Evolutionary conservation across 2,329 filamentous ascomycete genomes (phyloP).

Genomic region (Aureobasidium musti): DNA sequence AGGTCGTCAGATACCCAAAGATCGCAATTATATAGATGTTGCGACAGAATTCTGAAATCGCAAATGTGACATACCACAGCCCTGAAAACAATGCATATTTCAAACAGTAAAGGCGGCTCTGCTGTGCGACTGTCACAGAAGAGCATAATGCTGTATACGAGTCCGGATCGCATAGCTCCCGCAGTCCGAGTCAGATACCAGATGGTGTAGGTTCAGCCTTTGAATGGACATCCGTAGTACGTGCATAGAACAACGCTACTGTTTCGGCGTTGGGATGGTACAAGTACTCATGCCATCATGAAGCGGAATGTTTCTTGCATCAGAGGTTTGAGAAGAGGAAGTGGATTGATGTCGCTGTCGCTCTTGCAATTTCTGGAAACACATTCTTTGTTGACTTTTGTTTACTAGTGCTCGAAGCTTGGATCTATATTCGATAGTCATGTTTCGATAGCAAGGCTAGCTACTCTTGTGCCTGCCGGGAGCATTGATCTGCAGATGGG

Average conservation of each 20-base stretch:
- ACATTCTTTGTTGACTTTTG: not conserved
- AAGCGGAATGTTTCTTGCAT: constrained; percentile 1
- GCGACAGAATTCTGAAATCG: not conserved
- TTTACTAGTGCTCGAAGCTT: not conserved
- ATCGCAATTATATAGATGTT: too few species aligned
- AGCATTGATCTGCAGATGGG: constrained; percentile 13
- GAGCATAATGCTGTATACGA: not conserved
- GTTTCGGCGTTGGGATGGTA: constrained; percentile 5
- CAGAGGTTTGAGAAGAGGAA: constrained; percentile 1
- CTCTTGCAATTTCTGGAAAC: not conserved
- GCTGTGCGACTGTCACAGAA: not conserved
- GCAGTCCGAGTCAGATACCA: constrained; percentile 2
- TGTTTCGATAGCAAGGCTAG: constrained; percentile 10
- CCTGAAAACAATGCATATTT: not conserved
- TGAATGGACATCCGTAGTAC: constrained; percentile 7
- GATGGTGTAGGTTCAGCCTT: constrained; percentile 24
- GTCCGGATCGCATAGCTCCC: constrained; percentile 1
- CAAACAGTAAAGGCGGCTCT: not conserved
- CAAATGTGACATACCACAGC: not conserved
- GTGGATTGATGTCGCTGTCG: not conserved
- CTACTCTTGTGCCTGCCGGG: not conserved
- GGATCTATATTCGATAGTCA: not conserved
- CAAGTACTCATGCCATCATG: not conserved
- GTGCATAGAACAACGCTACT: constrained; percentile 9
- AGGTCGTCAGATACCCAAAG: too few species aligned